Conservation (phyloP, 2,329 filamentous ascomycete species). For the Keithomyces neogunnii region DNA sequence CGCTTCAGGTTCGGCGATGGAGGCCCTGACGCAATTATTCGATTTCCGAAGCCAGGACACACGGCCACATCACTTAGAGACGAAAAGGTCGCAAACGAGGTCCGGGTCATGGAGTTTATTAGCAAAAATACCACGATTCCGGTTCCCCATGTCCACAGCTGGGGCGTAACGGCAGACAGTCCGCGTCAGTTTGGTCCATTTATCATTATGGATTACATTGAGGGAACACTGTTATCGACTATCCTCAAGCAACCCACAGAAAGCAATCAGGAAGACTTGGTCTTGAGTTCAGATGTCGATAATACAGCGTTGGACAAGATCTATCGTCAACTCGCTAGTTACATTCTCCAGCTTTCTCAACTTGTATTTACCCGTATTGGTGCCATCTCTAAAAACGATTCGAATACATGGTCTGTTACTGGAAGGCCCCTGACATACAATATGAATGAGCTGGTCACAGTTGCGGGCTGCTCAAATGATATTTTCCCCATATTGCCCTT, state of each 20-base stretch:
- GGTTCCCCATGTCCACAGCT: conserved; percentile 16
- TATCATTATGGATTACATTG: conserved; percentile 23
- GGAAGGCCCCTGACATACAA: conserved; percentile 28
- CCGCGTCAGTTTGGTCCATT: conserved; percentile 22
- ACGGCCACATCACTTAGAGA: conserved; percentile 13
- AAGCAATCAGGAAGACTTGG: background rate
- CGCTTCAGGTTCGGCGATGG: conserved; percentile 13
- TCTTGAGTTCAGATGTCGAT: conserved; percentile 12
- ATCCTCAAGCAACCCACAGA: conserved; percentile 17
- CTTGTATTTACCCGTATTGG: conserved; percentile 23
- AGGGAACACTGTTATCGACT: conserved; percentile 15
- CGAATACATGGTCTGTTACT: conserved; percentile 20
- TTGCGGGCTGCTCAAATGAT: conserved; percentile 20
- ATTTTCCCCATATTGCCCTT: conserved; percentile 22
- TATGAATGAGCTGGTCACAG: conserved; percentile 28
- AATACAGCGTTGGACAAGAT: conserved; percentile 12
- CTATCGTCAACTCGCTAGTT: conserved; percentile 16
- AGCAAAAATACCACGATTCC: conserved; percentile 21
- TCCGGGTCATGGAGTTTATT: conserved; percentile 18
- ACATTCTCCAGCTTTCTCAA: conserved; percentile 21
- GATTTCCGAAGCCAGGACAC: conserved; percentile 17
- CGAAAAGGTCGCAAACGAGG: conserved; percentile 25
- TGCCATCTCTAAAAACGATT: conserved; percentile 20
- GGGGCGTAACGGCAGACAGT: conserved; percentile 20
- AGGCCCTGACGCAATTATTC: conserved; percentile 16